Evolutionary conservation across 73 alveolate species (phyloP).

Genomic region (Vitrella brassicaformis): DNA sequence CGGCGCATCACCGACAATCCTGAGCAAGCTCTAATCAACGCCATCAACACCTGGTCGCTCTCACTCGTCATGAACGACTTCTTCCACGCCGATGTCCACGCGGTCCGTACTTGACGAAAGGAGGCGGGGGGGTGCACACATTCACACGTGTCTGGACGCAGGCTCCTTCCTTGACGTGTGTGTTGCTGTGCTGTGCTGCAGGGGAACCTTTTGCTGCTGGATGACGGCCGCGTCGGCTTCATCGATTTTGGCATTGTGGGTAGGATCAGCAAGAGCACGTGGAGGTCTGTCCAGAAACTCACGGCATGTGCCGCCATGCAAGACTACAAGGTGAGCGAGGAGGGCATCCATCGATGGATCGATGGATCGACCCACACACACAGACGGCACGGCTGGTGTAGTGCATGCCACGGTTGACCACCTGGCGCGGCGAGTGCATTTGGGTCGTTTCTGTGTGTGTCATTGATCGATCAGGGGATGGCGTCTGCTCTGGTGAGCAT

Average conservation of each 20-base stretch:
- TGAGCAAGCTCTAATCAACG: constrained; percentile 24
- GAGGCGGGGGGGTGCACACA: neutral
- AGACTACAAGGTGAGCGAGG: too few relatives aligned
- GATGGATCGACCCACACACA: too few relatives aligned
- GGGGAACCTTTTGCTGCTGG: constrained; percentile 16
- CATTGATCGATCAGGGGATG: too few relatives aligned
- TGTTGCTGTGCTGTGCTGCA: constrained; percentile 2
- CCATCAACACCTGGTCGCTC: constrained; percentile 20
- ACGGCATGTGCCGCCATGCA: neutral
- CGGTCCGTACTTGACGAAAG: neutral
- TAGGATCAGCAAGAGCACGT: neutral
- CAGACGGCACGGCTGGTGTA: too few relatives aligned
- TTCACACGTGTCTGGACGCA: neutral
- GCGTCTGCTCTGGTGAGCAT: neutral
- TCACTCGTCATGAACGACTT: constrained; percentile 20
- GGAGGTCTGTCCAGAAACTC: neutral
- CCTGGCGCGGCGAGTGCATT: too few relatives aligned
- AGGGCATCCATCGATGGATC: too few relatives aligned
- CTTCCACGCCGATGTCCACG: constrained; percentile 21
- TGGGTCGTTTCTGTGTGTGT: too few relatives aligned
- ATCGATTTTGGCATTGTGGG: constrained; percentile 38
- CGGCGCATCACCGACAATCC: constrained; percentile 8
- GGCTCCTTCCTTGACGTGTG: neutral
- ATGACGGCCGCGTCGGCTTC: constrained; percentile 34
- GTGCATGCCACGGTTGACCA: too few relatives aligned